Evolutionary conservation across 192 early-diverging fungal genomes (phyloP), one percentile per base, ranked within the genome.

Genomic region (Spizellomyces sp.): DNA sequence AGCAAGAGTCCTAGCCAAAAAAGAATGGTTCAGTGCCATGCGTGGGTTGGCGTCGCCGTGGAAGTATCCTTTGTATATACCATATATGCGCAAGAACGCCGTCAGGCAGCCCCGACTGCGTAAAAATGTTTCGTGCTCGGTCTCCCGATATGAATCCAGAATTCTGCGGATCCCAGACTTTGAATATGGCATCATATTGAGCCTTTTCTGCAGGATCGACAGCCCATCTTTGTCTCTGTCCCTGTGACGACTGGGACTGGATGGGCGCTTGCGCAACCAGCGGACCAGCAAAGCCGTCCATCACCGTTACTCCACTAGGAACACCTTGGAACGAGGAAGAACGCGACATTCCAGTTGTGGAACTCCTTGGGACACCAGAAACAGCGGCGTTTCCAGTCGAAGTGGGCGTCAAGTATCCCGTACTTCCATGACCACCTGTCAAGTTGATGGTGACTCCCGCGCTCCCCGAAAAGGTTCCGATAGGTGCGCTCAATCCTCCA

Each of bases 11-110:
- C 91, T 92, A 69, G 45, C 36, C 17, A 9, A 47, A 47, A 77
- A 47, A 45, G 48, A 15, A 9, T 46, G 48, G 7, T 36, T 48
- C 27, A 36, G 27, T 36, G 27, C n/a, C 27, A 36, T 36, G 27
- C 27, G 0, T 36, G 27, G 27, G 27, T 36, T 36, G 27, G 27
- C 27, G 27, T 3, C 1, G 27, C 27, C 27, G 3, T 36, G 27
- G 27, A 36, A 36, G 27, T 36, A 36, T 36, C 27, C 27, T 36
- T 19, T 71, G 27, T 68, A 27, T 58, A n/a, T 45, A 89, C 93
- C 93, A 94, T 58, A 94, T 92, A 58, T 92, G 90, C 22, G 81
- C 87, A 5, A 94, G 80, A 69, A 91, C 86, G 15, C 80, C 80
- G 67, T 84, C 81, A n/a, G 85, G 82, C 14, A 94, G 74, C 0